Evolutionary conservation across 2,329 filamentous ascomycete species (phyloP).

Genomic region (Drechslerella coelobrocha): DNA sequence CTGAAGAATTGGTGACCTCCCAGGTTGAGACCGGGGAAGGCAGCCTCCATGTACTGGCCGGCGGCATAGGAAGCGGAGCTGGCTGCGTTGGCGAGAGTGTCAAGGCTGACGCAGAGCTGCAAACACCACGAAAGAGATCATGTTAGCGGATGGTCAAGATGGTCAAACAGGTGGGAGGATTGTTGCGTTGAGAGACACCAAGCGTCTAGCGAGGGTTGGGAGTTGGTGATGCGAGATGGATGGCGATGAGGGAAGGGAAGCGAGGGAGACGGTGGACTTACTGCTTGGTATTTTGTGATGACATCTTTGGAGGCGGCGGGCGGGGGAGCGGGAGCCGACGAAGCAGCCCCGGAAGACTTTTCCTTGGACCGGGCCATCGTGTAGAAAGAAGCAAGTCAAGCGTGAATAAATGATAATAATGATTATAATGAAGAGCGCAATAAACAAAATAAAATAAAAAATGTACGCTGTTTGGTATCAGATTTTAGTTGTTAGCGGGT

Average conservation of each 20-base stretch:
- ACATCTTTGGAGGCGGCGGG: conserved; percentile 19
- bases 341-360: conserved; percentile 34
- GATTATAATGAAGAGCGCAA: neutral
- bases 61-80: conserved; percentile 37
- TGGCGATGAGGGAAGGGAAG: neutral
- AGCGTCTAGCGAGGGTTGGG: conserved; percentile 11
- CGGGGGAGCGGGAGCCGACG: conserved; percentile 5
- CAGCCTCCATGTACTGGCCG: conserved; percentile 37
- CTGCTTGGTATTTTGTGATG: conserved; percentile 36
- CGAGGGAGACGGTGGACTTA: conserved; percentile 15
- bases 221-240: conserved; percentile 8
- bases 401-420: conserved; percentile 4
- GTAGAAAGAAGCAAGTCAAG: conserved; percentile 14
- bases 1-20: conserved; percentile 26
- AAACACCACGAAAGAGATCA: neutral
- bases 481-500: neutral
- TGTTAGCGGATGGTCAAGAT: conserved; percentile 8
- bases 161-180: neutral
- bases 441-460: neutral
- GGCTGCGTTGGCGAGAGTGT: conserved; percentile 40
- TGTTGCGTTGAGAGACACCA: neutral
- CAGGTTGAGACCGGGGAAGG: conserved; percentile 30
- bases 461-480: too few relatives aligned
- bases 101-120: conserved; percentile 39
- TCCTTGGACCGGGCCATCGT: conserved; percentile 41